Evolutionary conservation across 129 eudicot genomes (phyloP), one percentile per base, ranked within the genome.

Genomic region (Arctium lappa): DNA sequence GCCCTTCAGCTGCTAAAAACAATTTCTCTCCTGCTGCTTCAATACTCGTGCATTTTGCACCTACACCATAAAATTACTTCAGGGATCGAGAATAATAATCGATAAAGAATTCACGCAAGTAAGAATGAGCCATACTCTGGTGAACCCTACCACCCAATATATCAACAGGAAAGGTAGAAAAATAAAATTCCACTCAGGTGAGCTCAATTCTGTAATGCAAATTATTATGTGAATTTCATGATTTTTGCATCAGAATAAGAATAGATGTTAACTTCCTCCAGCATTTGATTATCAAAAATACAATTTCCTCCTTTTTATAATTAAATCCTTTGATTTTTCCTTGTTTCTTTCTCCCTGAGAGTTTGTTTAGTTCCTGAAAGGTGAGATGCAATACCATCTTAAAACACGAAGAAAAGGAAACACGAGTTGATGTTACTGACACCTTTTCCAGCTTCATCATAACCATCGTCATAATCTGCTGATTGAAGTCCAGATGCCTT

Each of bases 401-500:
- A 2, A 56, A 74, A n/a, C 46, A 15, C 13, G 3, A 3, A 56
- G 38, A 56, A 34, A 31, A 63, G 65, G 8, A 79, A 68, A 40
- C 7, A 30, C 8, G 36, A 81, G 12, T 38, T 18, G 44, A 33
- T 62, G 44, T 65, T 62, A 36, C 12, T 40, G 30, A 44, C 86
- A 95, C 98, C 98, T 91, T 90, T 93, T 85, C 82, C 90, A 73
- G 81, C 70, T 46, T 89, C 94, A 86, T 91, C 89, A 75, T 91
- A 89, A 48, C 87, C 87, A 65, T 84, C 89, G 53, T 80, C 92
- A 83, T 88, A 91, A 72, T 92, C 94, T 60, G 77, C 77, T 69
- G 79, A 73, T 65, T 86, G 90, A 83, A 82, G 69, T 34, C 91
- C 63, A 78, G 85, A 83, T 18, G 81, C 92, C 85, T 94, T 89